phyloP scores from a whole-genome alignment of 257 asterid species.

The Solanum chilense region DNA sequence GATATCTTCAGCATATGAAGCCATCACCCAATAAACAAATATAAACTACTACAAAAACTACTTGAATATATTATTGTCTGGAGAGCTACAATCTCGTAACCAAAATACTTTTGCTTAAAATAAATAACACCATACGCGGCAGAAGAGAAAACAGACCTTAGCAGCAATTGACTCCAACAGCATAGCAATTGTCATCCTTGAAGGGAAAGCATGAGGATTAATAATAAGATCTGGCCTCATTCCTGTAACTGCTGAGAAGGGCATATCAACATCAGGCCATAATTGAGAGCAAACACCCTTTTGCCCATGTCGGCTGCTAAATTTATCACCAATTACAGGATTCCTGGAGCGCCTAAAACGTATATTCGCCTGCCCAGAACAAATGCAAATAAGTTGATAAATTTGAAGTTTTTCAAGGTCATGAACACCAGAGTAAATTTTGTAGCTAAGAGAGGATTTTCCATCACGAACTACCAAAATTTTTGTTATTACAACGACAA shows the following conservation, averaged over 20 bases:
- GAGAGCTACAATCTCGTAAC: background rate
- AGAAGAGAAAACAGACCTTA: constrained; percentile 43
- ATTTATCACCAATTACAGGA: constrained; percentile 93
- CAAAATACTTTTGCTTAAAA: background rate
- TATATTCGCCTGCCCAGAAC: constrained; percentile 61
- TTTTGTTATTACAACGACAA: background rate
- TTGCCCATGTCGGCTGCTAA: constrained; percentile 99
- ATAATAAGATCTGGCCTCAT: constrained; percentile 98
- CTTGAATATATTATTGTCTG: background rate
- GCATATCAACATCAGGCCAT: constrained; percentile 94
- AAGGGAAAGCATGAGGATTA: constrained; percentile 97
- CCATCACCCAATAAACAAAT: background rate
- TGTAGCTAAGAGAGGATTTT: background rate
- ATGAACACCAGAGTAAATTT: background rate
- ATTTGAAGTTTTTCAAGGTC: background rate
- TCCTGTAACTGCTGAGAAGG: constrained; percentile 79
- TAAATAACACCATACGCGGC: background rate
- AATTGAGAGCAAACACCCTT: constrained; percentile 99
- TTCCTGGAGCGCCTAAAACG: constrained; percentile 79
- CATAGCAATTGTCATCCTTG: constrained; percentile 97
- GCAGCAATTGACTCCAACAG: constrained; percentile 96
- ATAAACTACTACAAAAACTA: background rate
- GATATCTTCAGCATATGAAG: background rate
- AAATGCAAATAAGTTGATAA: background rate
- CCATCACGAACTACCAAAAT: background rate